These are phyloP conservation scores for Simplicillium sp. DNA, from an alignment of 2,329 filamentous ascomycete species.

Conservation along the genomic window DNA sequence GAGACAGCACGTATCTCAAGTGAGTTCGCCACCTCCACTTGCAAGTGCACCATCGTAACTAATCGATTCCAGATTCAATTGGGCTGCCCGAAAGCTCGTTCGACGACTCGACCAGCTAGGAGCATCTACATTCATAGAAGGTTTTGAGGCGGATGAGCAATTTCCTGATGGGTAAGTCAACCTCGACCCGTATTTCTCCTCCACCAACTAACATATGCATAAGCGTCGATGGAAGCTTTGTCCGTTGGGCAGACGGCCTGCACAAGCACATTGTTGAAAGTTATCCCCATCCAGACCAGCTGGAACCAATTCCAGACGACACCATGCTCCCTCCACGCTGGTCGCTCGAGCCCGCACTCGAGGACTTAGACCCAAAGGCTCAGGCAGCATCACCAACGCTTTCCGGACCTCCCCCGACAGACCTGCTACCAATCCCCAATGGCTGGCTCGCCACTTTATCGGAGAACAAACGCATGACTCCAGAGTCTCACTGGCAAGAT, in stretches of 20 bases:
- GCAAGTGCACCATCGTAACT: neutral
- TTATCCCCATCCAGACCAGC: conserved; percentile 58
- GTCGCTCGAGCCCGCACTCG: conserved; percentile 20
- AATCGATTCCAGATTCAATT: conserved; percentile 62
- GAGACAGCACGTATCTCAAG: conserved; percentile 91
- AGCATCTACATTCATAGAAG: conserved; percentile 62
- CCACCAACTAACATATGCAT: neutral
- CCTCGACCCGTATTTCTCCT: neutral
- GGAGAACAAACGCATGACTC: conserved; percentile 66
- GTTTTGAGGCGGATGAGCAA: conserved; percentile 86
- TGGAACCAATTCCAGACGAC: conserved; percentile 63
- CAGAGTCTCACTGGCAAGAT: conserved; percentile 80
- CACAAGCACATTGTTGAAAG: conserved; percentile 54
- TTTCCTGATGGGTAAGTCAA: conserved; percentile 76
- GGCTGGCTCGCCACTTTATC: conserved; percentile 48
- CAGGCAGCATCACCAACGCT: conserved; percentile 1
- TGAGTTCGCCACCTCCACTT: conserved; percentile 27
- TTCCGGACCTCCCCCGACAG: conserved; percentile 16
- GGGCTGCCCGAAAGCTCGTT: conserved; percentile 79
- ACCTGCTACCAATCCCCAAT: conserved; percentile 45
- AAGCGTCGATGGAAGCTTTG: conserved; percentile 73
- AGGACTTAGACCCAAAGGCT: neutral
- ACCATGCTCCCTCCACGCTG: conserved; percentile 68
- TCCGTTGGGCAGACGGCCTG: conserved; percentile 67
- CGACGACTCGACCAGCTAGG: conserved; percentile 79